Evolutionary conservation across 2,329 filamentous ascomycete species (phyloP), one percentile per base, ranked within the genome.

Genomic region (Hirsutella thompsonii): DNA sequence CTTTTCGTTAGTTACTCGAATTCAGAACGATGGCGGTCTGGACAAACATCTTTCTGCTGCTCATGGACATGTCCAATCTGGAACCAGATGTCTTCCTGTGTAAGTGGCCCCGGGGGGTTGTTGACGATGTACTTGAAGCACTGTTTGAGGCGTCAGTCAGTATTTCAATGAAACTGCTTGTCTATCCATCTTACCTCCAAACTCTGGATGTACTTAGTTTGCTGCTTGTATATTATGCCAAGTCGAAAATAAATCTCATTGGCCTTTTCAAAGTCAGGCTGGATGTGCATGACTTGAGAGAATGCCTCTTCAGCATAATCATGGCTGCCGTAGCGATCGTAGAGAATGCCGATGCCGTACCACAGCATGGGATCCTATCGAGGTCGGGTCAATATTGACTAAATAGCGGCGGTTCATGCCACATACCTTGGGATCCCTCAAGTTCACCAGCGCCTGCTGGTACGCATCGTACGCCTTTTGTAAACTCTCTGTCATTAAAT

Each of bases 161-260:
- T 6, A 9, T 4, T 9, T 8, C 16, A 5, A 16, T 8, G 16
- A 34, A 34, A n/a, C 14, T 9, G 14, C 14, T 4, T n/a, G 13
- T 14, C 32, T n/a, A 34, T 16, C 32, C 8, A 29, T 60, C 69
- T 54, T 69, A 94, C 89, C 64, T 96, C 92, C 36, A 96, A 70
- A 69, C 89, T 95, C 57, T 93, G 83, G 40, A 72, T 71, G 59
- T 89, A 98, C 60, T 96, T 96, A 46, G 89, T 82, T 58, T 96
- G 92, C 55, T 96, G 90, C 61, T 98, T 98, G 69, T 96, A 96
- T 49, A 98, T 96, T 67, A 98, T 98, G n/a, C 92, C 92, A 8
- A 98, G 74, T 21, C 92, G 79, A 65, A 98, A 98, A 62, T 96
- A 98, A 41, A 98, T 96, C 60, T 98, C 92, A 55, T 96, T 96